A percentile compares a stretch with the other conserved stretches of the same genome.
Conservation (phyloP, 352 stramenopile species). For the Peronospora farinosa region DNA sequence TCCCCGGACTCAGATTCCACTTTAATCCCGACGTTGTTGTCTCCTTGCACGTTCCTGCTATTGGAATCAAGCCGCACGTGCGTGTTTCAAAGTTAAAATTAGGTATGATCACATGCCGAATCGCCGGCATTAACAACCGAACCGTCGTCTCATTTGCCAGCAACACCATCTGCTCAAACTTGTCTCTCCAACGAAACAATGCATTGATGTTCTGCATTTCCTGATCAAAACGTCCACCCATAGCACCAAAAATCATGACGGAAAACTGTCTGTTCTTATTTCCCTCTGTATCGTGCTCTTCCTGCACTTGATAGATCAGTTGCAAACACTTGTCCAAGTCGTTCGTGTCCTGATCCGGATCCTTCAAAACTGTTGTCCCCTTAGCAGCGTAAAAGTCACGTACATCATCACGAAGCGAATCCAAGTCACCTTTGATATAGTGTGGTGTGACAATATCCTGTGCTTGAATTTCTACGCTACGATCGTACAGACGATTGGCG, state of each 20-base stretch:
- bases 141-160: slow-evolving; percentile 88
- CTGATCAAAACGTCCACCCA: slow-evolving; percentile 95
- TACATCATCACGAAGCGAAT: slow-evolving; percentile 88
- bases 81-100: slow-evolving; percentile 88
- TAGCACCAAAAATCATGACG: slow-evolving; percentile 90
- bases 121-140: slow-evolving; percentile 62
- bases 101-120: slow-evolving; percentile 65
- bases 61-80: slow-evolving; percentile 91
- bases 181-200: slow-evolving; percentile 83
- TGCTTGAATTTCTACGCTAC: slow-evolving; percentile 31
- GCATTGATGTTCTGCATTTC: slow-evolving; percentile 94
- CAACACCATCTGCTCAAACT: slow-evolving; percentile 80
- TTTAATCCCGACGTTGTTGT: slow-evolving; percentile 87
- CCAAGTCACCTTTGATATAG: slow-evolving; percentile 93
- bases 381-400: slow-evolving; percentile 72
- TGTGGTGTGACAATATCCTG: slow-evolving; percentile 63
- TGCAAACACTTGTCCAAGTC: slow-evolving; percentile 92
- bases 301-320: slow-evolving; percentile 35
- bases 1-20: slow-evolving; percentile 70
- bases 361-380: slow-evolving; percentile 60
- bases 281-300: slow-evolving; percentile 19
- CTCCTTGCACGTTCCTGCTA: slow-evolving; percentile 70
- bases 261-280: slow-evolving; percentile 34
- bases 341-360: slow-evolving; percentile 89
- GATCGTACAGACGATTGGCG: slow-evolving; percentile 91